These are phyloP conservation scores for Ustilago bromivora DNA, from an alignment of 1,284 basidiomycete species.

Conservation along the genomic window DNA sequence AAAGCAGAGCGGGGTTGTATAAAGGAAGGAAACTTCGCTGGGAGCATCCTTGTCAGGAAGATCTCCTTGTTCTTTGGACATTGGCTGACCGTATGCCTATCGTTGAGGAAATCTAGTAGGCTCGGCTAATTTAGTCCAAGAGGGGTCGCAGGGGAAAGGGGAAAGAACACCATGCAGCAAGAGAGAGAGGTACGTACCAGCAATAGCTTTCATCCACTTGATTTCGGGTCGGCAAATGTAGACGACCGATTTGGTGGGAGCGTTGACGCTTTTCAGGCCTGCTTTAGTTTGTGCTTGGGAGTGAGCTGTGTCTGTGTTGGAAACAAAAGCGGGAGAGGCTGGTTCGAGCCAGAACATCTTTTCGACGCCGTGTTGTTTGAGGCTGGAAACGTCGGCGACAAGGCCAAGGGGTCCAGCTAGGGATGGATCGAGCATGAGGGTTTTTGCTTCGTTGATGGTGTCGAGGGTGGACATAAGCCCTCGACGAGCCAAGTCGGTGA, in stretches of 20 bases:
- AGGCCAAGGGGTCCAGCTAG: conserved; percentile 92
- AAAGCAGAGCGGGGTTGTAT: conserved; percentile 50
- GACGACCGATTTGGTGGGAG: conserved; percentile 87
- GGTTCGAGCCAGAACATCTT: conserved; percentile 98
- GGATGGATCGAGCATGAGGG: conserved; percentile 87
- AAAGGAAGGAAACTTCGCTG: conserved; percentile 53
- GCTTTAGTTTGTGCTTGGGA: conserved; percentile 27
- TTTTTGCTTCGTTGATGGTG: conserved; percentile 76
- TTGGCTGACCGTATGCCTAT: conserved; percentile 61
- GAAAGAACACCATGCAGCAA: background rate
- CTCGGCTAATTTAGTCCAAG: conserved; percentile 59
- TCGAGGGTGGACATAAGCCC: conserved; percentile 53
- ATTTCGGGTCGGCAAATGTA: conserved; percentile 92
- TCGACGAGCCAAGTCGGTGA: conserved; percentile 49
- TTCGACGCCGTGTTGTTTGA: conserved; percentile 98
- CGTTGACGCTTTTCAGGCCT: conserved; percentile 71
- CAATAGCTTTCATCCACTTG: conserved; percentile 86
- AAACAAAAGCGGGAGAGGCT: conserved; percentile 43
- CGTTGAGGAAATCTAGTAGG: conserved; percentile 50
- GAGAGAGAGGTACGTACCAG: conserved; percentile 75
- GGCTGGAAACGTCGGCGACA: conserved; percentile 87
- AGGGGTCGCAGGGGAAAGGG: background rate
- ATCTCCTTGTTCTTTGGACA: conserved; percentile 59
- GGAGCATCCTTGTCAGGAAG: conserved; percentile 60
- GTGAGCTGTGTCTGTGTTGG: conserved; percentile 28